phyloP scores from a whole-genome alignment of 2,329 filamentous ascomycete species.

The Saccharata proteae region DNA sequence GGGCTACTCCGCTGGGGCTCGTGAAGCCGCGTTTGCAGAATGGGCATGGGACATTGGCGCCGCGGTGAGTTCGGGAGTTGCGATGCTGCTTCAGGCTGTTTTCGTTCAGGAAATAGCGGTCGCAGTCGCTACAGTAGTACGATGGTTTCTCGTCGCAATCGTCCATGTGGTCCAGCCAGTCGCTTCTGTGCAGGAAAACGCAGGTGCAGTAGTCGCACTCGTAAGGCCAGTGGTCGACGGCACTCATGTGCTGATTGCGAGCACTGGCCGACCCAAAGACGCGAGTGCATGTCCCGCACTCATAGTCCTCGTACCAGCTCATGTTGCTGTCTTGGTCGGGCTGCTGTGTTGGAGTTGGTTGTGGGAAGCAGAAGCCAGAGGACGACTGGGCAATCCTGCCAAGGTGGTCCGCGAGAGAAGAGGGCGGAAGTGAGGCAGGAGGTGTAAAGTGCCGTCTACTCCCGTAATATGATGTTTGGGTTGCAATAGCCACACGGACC shows the following conservation, averaged over 20 bases:
- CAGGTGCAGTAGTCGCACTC: constrained; percentile 11
- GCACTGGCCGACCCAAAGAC: constrained; percentile 3
- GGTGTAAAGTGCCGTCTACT: no score
- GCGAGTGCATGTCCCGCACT: constrained; percentile 9
- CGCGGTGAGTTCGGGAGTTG: constrained; percentile 39
- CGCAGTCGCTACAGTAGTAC: constrained; percentile 11
- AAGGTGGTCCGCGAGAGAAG: no score
- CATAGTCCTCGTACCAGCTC: not conserved
- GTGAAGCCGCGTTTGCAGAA: constrained; percentile 39
- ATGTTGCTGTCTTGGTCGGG: not conserved
- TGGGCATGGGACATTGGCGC: constrained; percentile 36
- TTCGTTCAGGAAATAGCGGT: constrained; percentile 14
- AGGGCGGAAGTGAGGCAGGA: no score
- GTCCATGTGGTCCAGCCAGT: constrained; percentile 1
- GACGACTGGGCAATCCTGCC: no score
- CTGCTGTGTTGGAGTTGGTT: no score
- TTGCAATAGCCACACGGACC: no score
- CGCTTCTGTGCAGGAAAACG: not conserved
- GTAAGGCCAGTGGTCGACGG: constrained; percentile 11
- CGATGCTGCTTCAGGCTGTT: constrained; percentile 36
- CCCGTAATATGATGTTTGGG: no score
- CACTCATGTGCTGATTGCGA: constrained; percentile 13
- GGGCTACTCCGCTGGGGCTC: constrained; percentile 41
- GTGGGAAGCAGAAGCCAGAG: no score
- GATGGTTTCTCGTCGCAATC: constrained; percentile 4